These are phyloP conservation scores for Turritis glabra DNA, from an alignment of 345 rosid species.

Conservation along the genomic window DNA sequence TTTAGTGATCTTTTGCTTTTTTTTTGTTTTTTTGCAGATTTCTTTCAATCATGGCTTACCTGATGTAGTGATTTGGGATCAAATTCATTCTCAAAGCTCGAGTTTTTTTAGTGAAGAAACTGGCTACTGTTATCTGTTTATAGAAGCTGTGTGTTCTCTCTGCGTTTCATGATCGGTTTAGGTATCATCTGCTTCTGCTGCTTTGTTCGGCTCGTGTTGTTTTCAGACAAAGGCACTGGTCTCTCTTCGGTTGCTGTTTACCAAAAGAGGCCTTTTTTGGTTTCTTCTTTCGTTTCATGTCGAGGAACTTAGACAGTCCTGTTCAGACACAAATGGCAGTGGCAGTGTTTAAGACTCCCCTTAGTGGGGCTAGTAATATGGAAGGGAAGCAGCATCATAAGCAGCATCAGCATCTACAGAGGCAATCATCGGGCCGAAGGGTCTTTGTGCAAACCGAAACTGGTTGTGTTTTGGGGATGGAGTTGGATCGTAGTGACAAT, in stretches of 20 bases:
- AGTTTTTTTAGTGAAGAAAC: background rate
- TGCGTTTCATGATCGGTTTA: constrained; percentile 53
- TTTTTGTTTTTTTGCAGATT: constrained; percentile 8
- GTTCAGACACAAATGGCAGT: constrained; percentile 98
- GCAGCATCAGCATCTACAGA: constrained; percentile 31
- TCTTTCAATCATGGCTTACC: constrained; percentile 29
- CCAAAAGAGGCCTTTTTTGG: constrained; percentile 20
- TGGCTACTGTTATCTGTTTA: background rate
- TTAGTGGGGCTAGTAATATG: constrained; percentile 52
- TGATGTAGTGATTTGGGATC: constrained; percentile 38
- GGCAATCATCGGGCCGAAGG: constrained; percentile 72
- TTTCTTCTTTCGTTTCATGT: constrained; percentile 63
- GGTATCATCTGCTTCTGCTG: too few relatives aligned
- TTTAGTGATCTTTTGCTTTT: background rate
- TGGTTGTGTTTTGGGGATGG: constrained; percentile 99
- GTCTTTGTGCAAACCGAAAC: constrained; percentile 97
- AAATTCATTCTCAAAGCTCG: constrained; percentile 22
- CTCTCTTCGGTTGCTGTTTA: constrained; percentile 48
- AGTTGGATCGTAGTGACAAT: constrained; percentile 89
- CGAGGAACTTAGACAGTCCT: constrained; percentile 88
- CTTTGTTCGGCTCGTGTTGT: constrained; percentile 30
- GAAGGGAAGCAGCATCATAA: constrained; percentile 56
- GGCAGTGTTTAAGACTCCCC: constrained; percentile 74
- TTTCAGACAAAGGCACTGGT: constrained; percentile 48
- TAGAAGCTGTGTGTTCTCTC: constrained; percentile 22